Evolutionary conservation across 2,329 filamentous ascomycete species (phyloP).

Genomic region (Daldinia eschscholtzii): DNA sequence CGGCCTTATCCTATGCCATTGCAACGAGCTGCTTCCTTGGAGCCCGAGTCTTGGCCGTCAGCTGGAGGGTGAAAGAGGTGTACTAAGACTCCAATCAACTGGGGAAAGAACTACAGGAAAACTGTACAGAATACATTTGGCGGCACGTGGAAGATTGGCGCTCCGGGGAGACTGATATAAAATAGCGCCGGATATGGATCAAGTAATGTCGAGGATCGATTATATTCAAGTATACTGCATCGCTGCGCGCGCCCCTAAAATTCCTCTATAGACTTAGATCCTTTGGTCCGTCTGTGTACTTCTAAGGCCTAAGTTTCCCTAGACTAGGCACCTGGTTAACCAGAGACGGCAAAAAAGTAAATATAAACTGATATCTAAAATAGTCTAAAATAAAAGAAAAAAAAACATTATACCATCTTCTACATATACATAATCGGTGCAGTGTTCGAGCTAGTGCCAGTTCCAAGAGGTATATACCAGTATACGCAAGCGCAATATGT

Average conservation of each 20-base stretch:
- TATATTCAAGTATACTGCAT: not conserved
- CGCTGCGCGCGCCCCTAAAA: not conserved
- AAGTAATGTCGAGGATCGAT: not conserved
- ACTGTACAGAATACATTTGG: not conserved
- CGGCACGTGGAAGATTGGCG: not conserved
- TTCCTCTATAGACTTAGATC: not conserved
- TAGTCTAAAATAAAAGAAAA: not conserved
- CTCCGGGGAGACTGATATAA: not conserved
- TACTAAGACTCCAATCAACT: conserved; percentile 32
- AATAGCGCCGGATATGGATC: too few relatives aligned
- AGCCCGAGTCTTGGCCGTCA: conserved; percentile 47
- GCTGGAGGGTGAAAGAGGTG: conserved; percentile 47
- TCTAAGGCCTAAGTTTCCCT: not conserved
- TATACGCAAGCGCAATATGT: not conserved
- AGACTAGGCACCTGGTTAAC: not conserved
- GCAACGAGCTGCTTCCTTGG: conserved; percentile 50
- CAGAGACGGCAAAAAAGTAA: not conserved
- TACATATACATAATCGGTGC: not conserved
- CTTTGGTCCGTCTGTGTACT: not conserved
- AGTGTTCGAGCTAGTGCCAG: not conserved
- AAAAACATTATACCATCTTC: not conserved
- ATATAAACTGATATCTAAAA: conserved; percentile 3
- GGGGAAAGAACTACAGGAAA: not conserved
- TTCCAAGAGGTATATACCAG: not conserved
- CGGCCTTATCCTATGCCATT: conserved; percentile 49